A percentile compares a stretch with the other conserved stretches of the same genome.
These are phyloP conservation scores for Penicillium verrucosum DNA, from an alignment of 2,329 filamentous ascomycete genomes.

Conservation along the genomic window DNA sequence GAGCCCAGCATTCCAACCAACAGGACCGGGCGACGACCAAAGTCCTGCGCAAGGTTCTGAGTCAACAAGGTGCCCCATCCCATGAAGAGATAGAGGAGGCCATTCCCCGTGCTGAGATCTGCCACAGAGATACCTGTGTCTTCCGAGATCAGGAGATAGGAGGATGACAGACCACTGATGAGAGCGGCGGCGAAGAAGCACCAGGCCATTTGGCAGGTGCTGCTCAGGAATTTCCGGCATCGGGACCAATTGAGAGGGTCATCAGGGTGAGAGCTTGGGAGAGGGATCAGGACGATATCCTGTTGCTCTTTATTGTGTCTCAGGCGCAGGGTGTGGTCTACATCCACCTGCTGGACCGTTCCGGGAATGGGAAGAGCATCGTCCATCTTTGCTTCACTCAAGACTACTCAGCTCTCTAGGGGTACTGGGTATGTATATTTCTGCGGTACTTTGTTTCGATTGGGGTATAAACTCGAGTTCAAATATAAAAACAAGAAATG, in stretches of 20 bases:
- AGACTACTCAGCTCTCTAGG: neutral
- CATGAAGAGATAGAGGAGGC: no score
- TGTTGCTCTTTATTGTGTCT: neutral
- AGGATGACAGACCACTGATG: slow-evolving; percentile 9
- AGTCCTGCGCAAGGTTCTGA: no score
- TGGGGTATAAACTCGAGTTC: no score
- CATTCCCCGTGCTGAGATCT: no score
- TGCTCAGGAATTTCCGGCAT: slow-evolving; percentile 4
- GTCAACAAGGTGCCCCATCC: no score
- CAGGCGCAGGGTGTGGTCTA: neutral
- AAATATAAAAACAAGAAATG: no score
- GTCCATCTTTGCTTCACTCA: neutral
- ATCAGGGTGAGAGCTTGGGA: slow-evolving; percentile 12
- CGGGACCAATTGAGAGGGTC: slow-evolving; percentile 19
- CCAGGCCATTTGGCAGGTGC: slow-evolving; percentile 7
- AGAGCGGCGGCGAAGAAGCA: slow-evolving; percentile 8
- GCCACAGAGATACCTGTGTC: no score
- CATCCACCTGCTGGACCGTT: no score
- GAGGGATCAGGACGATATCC: slow-evolving; percentile 16
- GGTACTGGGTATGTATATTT: neutral
- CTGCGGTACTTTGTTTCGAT: neutral
- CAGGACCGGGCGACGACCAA: no score
- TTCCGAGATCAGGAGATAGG: neutral
- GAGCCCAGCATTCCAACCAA: no score
- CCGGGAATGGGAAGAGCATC: neutral